Conservation (phyloP, 441 rosid genomes). For the Gossypium gossypioides region DNA sequence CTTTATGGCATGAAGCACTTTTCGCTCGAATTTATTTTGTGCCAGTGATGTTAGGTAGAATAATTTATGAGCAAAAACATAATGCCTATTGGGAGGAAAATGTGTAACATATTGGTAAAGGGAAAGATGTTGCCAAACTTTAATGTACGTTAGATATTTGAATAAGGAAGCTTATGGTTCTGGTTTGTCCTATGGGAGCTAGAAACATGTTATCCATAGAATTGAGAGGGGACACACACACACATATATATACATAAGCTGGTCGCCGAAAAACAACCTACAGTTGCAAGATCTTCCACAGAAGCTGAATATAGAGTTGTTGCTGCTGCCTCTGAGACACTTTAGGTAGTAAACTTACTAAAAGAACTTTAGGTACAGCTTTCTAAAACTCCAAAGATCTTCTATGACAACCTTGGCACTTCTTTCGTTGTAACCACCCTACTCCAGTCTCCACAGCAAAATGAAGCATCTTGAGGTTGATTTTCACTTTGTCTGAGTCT, state of each 20-base stretch:
- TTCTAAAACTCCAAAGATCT: too few species aligned
- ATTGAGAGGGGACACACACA: neutral
- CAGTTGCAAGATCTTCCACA: neutral
- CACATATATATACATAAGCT: neutral
- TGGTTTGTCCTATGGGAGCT: neutral
- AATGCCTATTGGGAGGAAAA: neutral
- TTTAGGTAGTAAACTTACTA: too few species aligned
- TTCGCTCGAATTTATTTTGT: neutral
- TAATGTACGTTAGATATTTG: neutral
- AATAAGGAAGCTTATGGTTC: neutral
- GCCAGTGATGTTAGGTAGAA: neutral
- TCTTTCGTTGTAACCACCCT: too few species aligned
- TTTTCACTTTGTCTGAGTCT: too few species aligned
- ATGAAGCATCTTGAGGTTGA: too few species aligned
- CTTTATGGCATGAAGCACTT: conserved; percentile 1
- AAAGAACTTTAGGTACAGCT: too few species aligned
- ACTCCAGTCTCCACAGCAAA: too few species aligned
- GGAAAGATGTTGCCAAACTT: neutral
- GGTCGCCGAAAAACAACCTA: neutral
- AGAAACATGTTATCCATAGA: neutral
- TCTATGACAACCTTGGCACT: too few species aligned
- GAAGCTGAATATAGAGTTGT: too few species aligned
- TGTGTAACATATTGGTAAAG: neutral
- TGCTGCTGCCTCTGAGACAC: too few species aligned
- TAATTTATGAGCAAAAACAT: neutral